phyloP scores from a whole-genome alignment of 768 basidiomycete species.

The Rickenella mellea region DNA sequence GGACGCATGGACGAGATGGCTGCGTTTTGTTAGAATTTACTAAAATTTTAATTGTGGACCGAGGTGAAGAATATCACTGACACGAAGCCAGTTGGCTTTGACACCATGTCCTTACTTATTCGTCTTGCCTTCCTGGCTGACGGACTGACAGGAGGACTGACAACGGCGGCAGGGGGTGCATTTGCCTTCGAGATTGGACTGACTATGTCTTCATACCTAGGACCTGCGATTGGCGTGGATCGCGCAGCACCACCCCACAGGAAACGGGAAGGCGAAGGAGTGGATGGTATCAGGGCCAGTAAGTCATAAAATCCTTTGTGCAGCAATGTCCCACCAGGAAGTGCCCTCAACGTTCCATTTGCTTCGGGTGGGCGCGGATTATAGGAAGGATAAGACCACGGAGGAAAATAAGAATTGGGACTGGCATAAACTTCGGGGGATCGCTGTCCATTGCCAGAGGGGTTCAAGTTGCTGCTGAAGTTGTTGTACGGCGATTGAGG shows the following conservation, averaged over 20 bases:
- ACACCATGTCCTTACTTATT: conserved; percentile 86
- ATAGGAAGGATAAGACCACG: conserved; percentile 28
- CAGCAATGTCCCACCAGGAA: conserved; percentile 62
- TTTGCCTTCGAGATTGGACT: conserved; percentile 13
- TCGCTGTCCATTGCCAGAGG: neutral
- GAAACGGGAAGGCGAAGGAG: conserved; percentile 53
- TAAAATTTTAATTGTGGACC: conserved; percentile 9
- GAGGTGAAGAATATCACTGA: conserved; percentile 33
- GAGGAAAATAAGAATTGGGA: conserved; percentile 11
- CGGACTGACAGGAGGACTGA: conserved; percentile 20
- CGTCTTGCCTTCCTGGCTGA: conserved; percentile 45
- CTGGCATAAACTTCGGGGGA: conserved; percentile 6
- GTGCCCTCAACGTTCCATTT: conserved; percentile 15
- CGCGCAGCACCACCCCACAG: conserved; percentile 40
- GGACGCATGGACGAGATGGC: conserved; percentile 86
- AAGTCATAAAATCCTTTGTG: conserved; percentile 91
- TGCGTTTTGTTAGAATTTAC: conserved; percentile 24
- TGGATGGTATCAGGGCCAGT: conserved; percentile 64
- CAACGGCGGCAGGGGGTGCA: conserved; percentile 16
- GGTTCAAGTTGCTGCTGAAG: neutral
- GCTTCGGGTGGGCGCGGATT: conserved; percentile 13
- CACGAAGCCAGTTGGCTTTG: conserved; percentile 75
- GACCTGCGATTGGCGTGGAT: conserved; percentile 45
- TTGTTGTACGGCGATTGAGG: neutral
- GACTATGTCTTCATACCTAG: conserved; percentile 60